Base-by-base conservation (phyloP, 495 filamentous ascomycete species). In the Trichoderma reesei region DNA sequence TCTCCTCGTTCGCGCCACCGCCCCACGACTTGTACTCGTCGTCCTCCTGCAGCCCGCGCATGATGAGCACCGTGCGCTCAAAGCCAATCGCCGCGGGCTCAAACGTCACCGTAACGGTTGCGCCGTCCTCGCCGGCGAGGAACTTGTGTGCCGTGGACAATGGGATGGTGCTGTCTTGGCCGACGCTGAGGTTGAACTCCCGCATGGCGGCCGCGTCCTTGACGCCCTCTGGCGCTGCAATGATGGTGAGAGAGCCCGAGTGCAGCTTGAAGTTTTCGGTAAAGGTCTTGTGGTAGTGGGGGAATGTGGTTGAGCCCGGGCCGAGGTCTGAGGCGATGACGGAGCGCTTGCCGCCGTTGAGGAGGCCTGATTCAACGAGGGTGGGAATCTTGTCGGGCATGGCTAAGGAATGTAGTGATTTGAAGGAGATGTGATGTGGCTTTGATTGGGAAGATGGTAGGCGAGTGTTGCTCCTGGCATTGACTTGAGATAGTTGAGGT, bases 351-450 rank as follows among this genome's bases (percentile, higher is more conserved):
- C 51, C 51, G 31, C 31, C 31, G 51, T 56, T 56, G 3, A 56
- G 26, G 26, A 56, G 20, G 51, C 51, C 51, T 20, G 51, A 56
- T n/a, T 56, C 51, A 10, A 56, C 26, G 11, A 56, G 20, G 9
- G 51, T 56, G 26, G 51, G 51, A 56, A 56, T 56, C 51, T 56
- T 56, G 6, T 56, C 51, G 0, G 51, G 26, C 51, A 56, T 56
- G 51, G 1, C 26, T 36, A 13, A 44, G n/a, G 5, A 16, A 11
- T 16, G 13, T 1, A 16, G 13, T n/a, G 10, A n/a, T 16, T 44
- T 44, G 1, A 16, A 16, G 10, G 5, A n/a, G n/a, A 16, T 1
- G n/a, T 44, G n/a, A n/a, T n/a, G 1, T 2, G 41, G 13, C 41
- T 5, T 4, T 44, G 1, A 16, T 14, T 44, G 10, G 9, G 10